Base-by-base conservation (phyloP, 2,329 filamentous ascomycete genomes). In the Colletotrichum sp. region DNA sequence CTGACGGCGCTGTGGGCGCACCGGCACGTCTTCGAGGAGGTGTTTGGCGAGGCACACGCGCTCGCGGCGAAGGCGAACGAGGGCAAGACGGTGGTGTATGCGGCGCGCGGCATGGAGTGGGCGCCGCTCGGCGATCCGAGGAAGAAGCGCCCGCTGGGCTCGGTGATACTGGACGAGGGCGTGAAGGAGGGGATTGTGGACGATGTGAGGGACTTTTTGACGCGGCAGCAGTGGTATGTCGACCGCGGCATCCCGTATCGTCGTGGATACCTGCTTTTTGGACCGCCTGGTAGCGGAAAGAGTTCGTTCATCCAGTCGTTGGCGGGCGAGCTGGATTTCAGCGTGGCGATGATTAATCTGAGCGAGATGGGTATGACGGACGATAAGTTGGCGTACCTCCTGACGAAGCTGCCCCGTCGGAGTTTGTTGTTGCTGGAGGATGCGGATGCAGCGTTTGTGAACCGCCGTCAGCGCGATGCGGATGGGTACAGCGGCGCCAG, bases 301-400 rank as follows among this genome's bases (percentile, higher is more conserved):
- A 98, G 94, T 76, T 98, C 95, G 0, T 99, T 99, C 80, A 98
- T 99, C 77, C 96, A 98, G 84, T 96, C 97, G 1, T 87, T 99
- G 57, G 97, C 97, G 1, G 96, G 96, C n/a, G 93, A 97, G 81
- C 86, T 98, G 72, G 95, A 98, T 96, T 84, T 95, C 95, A 10
- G 8, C 80, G 97, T 98, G 79, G 96, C 96, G 68, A 96, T 98
- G 86, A 89, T 98, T 79, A 98, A 98, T 80, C 90, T 98, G 34
- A 97, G 95, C 84, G 95, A 98, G 86, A 91, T 95, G 71, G 96
- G 96, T 18, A 90, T 98, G 82, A 98, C 95, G 3, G 96, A 98
- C 80, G 95, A 98, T 82, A 92, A 96, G 79, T 87, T 98, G 71
- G 96, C 96, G 28, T 94, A 95, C 80, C 91, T 98, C 26, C 89